Percentiles rank a stretch among this genome's conserved stretches.
Evolutionary conservation across 2,329 filamentous ascomycete genomes (phyloP).

Genomic region (Fusarium clavum): DNA sequence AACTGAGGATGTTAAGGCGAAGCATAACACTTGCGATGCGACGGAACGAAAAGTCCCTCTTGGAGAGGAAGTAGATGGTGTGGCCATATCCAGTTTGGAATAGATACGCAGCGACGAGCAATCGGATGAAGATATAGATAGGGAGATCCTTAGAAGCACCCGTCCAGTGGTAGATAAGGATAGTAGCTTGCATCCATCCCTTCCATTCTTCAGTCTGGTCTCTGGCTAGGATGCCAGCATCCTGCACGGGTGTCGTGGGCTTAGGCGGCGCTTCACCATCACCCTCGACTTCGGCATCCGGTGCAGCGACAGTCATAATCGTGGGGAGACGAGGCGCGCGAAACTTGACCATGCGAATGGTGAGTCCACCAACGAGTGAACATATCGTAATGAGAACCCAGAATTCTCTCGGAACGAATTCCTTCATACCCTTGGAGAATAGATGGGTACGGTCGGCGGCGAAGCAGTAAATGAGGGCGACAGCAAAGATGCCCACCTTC

Average conservation of each 20-base stretch:
- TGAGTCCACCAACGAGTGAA: constrained; percentile 16
- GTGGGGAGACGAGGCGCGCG: constrained; percentile 25
- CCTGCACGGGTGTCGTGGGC: constrained; percentile 16
- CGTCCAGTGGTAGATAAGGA: constrained; percentile 68
- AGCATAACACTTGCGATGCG: constrained; percentile 65
- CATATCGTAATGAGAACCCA: constrained; percentile 26
- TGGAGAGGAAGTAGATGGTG: constrained; percentile 67
- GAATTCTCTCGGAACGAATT: constrained; percentile 38
- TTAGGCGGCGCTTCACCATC: background rate
- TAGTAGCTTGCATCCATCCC: constrained; percentile 70
- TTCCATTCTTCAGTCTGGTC: constrained; percentile 74
- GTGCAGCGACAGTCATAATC: background rate
- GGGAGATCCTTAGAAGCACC: constrained; percentile 59
- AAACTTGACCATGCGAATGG: constrained; percentile 35
- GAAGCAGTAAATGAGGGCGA: constrained; percentile 46
- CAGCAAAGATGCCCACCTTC: constrained; percentile 44
- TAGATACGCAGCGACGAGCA: constrained; percentile 68
- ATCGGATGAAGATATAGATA: constrained; percentile 65
- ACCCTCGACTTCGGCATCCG: background rate
- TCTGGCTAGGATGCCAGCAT: constrained; percentile 52
- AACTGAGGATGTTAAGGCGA: constrained; percentile 67
- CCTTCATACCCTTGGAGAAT: constrained; percentile 46
- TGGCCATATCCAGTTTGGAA: constrained; percentile 74
- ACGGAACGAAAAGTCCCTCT: constrained; percentile 66
- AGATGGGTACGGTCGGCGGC: constrained; percentile 47